A percentile compares a stretch with the other conserved stretches of the same genome.
phyloP scores from a whole-genome alignment of 768 basidiomycete species.

The Omphalotus guepiniiformis region DNA sequence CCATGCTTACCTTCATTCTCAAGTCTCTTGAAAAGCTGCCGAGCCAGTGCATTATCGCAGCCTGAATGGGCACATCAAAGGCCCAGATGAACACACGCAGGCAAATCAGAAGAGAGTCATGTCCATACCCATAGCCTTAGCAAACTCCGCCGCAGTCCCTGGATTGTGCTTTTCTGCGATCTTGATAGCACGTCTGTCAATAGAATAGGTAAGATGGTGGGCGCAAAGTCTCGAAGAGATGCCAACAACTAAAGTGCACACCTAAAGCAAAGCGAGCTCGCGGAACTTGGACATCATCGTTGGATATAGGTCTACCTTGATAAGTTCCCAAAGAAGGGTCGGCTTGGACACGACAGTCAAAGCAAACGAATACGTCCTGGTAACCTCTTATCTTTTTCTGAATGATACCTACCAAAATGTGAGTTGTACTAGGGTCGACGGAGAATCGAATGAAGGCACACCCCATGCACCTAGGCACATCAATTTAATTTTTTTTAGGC shows the following conservation, averaged over 20 bases:
- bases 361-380: slow-evolving; percentile 63
- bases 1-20: slow-evolving; percentile 61
- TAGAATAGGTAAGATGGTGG: background rate
- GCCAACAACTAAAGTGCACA: slow-evolving; percentile 22
- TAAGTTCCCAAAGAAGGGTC: slow-evolving; percentile 70
- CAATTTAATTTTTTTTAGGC: too few relatives aligned
- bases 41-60: slow-evolving; percentile 48
- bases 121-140: slow-evolving; percentile 51
- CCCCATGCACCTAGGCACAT: slow-evolving; percentile 38
- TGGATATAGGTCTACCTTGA: slow-evolving; percentile 54
- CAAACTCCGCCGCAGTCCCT: slow-evolving; percentile 46
- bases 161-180: slow-evolving; percentile 49
- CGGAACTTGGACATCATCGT: slow-evolving; percentile 59
- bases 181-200: slow-evolving; percentile 60
- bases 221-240: background rate
- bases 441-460: too few relatives aligned
- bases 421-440: too few relatives aligned
- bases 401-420: too few relatives aligned
- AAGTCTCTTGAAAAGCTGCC: slow-evolving; percentile 62
- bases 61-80: slow-evolving; percentile 27
- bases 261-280: slow-evolving; percentile 72
- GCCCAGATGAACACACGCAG: background rate
- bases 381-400: slow-evolving; percentile 49
- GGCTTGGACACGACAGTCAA: slow-evolving; percentile 68
- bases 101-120: too few relatives aligned